These are phyloP conservation scores for Zopfochytrium polystomum DNA, from an alignment of 371 early-diverging fungal genomes.

Conservation along the genomic window DNA sequence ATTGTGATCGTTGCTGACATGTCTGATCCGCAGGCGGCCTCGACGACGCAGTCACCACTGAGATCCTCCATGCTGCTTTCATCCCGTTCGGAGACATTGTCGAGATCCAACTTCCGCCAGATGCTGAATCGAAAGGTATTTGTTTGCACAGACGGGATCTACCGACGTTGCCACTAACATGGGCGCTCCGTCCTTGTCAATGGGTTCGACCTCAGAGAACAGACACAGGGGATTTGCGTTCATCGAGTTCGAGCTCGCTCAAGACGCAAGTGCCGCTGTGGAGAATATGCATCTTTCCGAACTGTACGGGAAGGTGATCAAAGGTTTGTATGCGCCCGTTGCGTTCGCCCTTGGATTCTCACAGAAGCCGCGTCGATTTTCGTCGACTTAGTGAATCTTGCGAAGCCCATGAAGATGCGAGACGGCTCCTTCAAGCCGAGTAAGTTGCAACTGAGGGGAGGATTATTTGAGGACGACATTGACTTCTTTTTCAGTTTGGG, in stretches of 20 bases:
- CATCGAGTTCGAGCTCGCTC: slow-evolving; percentile 82
- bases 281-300: slow-evolving; percentile 93
- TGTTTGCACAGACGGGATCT: neutral
- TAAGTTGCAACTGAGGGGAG: too few species aligned
- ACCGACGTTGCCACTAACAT: slow-evolving; percentile 5
- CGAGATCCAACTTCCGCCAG: slow-evolving; percentile 77
- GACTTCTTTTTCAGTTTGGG: too few species aligned
- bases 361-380: too few species aligned
- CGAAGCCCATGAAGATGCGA: slow-evolving; percentile 59
- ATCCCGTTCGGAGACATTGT: slow-evolving; percentile 96
- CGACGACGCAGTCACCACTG: slow-evolving; percentile 73
- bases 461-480: too few species aligned
- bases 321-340: too few species aligned
- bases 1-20: too few species aligned
- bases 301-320: slow-evolving; percentile 83
- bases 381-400: too few species aligned
- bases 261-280: slow-evolving; percentile 84
- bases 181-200: slow-evolving; percentile 1
- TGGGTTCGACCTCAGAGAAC: slow-evolving; percentile 25
- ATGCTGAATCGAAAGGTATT: slow-evolving; percentile 62
- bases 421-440: slow-evolving; percentile 12
- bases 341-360: too few species aligned
- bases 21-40: slow-evolving; percentile 58
- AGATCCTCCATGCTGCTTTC: slow-evolving; percentile 82
- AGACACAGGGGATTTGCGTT: slow-evolving; percentile 92